phyloP scores from a whole-genome alignment of 179 eudicot species.

The Beta corolliflora region DNA sequence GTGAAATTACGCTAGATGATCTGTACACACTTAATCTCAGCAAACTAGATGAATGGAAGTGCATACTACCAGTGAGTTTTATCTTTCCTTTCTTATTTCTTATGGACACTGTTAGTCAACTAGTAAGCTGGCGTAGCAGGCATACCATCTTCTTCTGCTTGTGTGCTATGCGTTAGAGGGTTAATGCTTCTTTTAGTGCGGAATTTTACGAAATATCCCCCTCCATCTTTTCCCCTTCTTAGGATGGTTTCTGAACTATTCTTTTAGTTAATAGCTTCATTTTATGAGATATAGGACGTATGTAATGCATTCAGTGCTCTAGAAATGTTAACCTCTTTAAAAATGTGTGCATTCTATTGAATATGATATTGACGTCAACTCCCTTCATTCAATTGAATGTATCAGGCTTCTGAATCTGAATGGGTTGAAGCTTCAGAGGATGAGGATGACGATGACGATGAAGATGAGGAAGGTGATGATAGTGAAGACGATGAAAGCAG shows the following conservation, averaged over 20 bases:
- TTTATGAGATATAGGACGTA: neutral
- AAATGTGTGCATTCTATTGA: neutral
- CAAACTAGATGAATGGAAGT: constrained; percentile 98
- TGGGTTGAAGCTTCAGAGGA: constrained; percentile 94
- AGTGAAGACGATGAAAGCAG: constrained; percentile 44
- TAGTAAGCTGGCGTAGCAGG: neutral
- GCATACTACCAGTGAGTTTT: constrained; percentile 76
- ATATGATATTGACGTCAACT: neutral
- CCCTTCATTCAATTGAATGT: neutral
- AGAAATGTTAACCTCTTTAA: neutral
- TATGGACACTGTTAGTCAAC: neutral
- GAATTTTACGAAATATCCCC: neutral
- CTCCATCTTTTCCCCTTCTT: too few relatives aligned
- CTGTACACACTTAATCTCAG: constrained; percentile 85
- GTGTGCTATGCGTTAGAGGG: neutral
- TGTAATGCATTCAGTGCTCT: neutral
- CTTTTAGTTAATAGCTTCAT: too few relatives aligned
- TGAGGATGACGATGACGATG: constrained; percentile 86
- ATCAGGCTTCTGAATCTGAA: constrained; percentile 94
- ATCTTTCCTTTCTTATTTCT: neutral
- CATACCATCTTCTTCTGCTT: neutral
- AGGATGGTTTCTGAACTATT: neutral
- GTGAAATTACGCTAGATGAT: constrained; percentile 94
- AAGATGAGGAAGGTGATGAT: constrained; percentile 51
- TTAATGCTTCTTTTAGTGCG: neutral